Base-by-base conservation (phyloP, 768 basidiomycete species). In the Trametes coccinea region DNA sequence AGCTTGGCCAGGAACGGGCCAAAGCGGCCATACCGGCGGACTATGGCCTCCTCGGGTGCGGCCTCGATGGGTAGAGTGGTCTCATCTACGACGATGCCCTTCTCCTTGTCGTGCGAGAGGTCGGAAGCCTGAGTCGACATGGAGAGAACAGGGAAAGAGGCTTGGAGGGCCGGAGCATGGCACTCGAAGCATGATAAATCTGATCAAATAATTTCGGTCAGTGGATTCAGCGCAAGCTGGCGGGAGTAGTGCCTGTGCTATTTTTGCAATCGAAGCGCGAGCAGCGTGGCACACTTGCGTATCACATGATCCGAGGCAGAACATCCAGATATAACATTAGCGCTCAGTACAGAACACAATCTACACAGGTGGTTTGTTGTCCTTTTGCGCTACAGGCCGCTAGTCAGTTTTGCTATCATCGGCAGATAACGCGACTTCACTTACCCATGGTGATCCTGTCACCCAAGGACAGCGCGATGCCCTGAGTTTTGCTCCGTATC, bases 401-500 rank as follows among this genome's bases (percentile, higher is more conserved):
- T 52, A 51, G 57, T 56, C 0, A 63, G 49, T 43, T 51, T 22
- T 13, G 22, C 62, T 45, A 46, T 11, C 33, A 37, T 9, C 41
- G 22, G 5, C 13, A 40, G 37, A 30, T 13, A 59, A 39, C 10
- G n/a, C 10, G 43, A n/a, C 13, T 11, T 1, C 31, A 70, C 79
- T 59, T 61, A 83, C 83, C 81, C 74, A 83, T 79, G 9, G 83
- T 93, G 69, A 94, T 93, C 69, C 87, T 82, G 75, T 95, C 94
- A n/a, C 93, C 96, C 63, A 99, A 75, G 16, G 92, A 93, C 63
- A 98, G 79, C 2, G 96, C 96, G 63, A 98, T 98, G 55, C 96
- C 96, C 74, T 98, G 96, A 27, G 96, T 98, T 78, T 98, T 98
- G 71, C 92, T 94, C 60, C 96, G 85, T 71, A 98, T 98, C 53